Base-by-base conservation (phyloP, 2,329 filamentous ascomycete species). In the Fusarium acutatum region DNA sequence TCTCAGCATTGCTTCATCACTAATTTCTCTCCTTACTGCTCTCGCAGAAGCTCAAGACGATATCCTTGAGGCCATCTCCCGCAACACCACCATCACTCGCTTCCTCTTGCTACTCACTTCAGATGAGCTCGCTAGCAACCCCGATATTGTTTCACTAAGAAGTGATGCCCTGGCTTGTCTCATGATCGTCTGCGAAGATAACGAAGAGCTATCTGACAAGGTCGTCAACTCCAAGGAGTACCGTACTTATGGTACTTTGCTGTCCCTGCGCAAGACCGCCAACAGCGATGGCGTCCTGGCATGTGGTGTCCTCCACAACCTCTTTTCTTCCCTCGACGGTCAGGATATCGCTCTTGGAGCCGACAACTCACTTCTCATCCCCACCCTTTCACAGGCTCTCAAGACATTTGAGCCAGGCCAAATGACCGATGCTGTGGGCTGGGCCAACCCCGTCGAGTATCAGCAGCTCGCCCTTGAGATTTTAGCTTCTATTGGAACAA, bases 401-500 rank as follows among this genome's bases (percentile, higher is more conserved):
- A 73, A 79, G 26, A 54, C 69, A 0, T 79, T 80, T 50, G 71
- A 76, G 28, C 77, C 78, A 11, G 77, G 73, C 24, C 78, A 75
- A 78, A 67, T 67, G 43, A 59, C 74, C 28, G 71, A 84, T 40
- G 83, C 81, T 37, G 68, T 80, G 26, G 81, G 80, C 62, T 84
- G 82, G 77, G 82, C 82, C 14, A 83, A 81, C 69, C 81, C 84
- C 3, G 72, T 81, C 13, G 87, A 89, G 70, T 84, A 86, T 43
- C 80, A 88, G 58, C 84, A 88, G 75, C 80, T 90, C 22, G 89
- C 89, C 7, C 81, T 93, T 1, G 89, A 92, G 79, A 88, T 90
- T 22, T 83, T 92, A 1, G 90, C 90, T 8, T 90, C 90, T 12
- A 92, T 93, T 52, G 90, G 89, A 46, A 91, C 89, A 6, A 85